Evolutionary conservation across 106 monocot species (phyloP), one percentile per base, ranked within the genome.

Genomic region (Dioscorea zingiberensis): DNA sequence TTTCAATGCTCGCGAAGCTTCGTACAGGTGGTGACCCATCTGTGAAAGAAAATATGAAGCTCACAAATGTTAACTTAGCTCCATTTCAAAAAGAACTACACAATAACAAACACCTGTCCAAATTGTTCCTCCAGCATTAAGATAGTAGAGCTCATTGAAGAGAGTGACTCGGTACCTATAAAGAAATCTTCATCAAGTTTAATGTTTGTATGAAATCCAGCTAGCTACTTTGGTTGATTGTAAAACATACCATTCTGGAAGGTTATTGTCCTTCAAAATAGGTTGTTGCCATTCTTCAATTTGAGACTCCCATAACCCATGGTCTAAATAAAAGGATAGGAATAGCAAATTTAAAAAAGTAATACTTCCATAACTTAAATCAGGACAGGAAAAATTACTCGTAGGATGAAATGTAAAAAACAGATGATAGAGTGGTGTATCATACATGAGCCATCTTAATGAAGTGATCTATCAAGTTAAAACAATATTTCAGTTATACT

Each of bases 271-370:
- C 77, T 86, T 80, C 62, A 97, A 53, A 81, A 88, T 84, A 72
- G 85, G 91, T 13, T 53, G 86, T 77, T 97, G 95, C 95, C 95
- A 97, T 71, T 85, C 91, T 74, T 97, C 95, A 70, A 97, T 97
- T 70, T 88, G 80, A 21, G 72, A 73, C 57, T 91, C 95, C 95
- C 95, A 97, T 3, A 55, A 59, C 30, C 58, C 24, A 77, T 97
- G 85, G 13, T 77, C 95, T 97, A 63, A 54, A 48, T 47, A 18
- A 28, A 13, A 67, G 4, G 5, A n/a, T 54, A 16, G 25, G 7
- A 27, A 54, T 54, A 18, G 29, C 7, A 17, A 7, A 66, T 48
- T 15, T 11, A 32, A 62, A 19, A 44, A 17, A 62, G 13, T 32
- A 62, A 19, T 25, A 60, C 8, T 4, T 60, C 15, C 13, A n/a